phyloP scores from a whole-genome alignment of 2,329 filamentous ascomycete species.

The Arthroderma sp. region DNA sequence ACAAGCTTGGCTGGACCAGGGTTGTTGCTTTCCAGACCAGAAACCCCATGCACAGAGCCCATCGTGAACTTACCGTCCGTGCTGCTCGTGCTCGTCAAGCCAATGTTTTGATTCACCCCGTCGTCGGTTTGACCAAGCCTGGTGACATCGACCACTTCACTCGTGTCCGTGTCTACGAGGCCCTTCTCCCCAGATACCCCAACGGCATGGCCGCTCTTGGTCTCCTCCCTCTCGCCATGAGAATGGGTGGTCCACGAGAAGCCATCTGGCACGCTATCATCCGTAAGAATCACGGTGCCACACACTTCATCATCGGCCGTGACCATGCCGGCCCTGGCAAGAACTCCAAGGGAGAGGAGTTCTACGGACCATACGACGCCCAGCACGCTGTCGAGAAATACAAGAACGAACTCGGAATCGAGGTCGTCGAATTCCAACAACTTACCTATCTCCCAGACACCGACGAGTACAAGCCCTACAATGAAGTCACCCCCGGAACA shows the following conservation, averaged over 20 bases:
- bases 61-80: conserved; percentile 93
- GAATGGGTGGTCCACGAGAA: conserved; percentile 96
- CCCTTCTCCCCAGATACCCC: conserved; percentile 87
- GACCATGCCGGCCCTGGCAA: conserved; percentile 97
- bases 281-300: conserved; percentile 98
- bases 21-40: conserved; percentile 98
- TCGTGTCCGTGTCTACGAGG: conserved; percentile 96
- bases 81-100: conserved; percentile 91
- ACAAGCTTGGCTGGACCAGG: conserved; percentile 97
- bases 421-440: conserved; percentile 98
- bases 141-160: conserved; percentile 99
- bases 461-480: conserved; percentile 89
- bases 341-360: conserved; percentile 93
- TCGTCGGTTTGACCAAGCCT: conserved; percentile 95
- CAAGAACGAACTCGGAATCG: conserved; percentile 89
- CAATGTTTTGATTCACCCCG: conserved; percentile 97
- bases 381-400: conserved; percentile 95
- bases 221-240: conserved; percentile 91
- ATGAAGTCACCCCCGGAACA: conserved; percentile 71
- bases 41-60: conserved; percentile 98
- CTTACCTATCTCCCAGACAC: conserved; percentile 97
- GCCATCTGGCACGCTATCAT: conserved; percentile 99
- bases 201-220: conserved; percentile 98
- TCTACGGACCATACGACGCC: conserved; percentile 96
- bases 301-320: conserved; percentile 97